Evolutionary conservation across 176 grass and related monocot species (phyloP).

Genomic region (Ampelocalamus luodianensis): DNA sequence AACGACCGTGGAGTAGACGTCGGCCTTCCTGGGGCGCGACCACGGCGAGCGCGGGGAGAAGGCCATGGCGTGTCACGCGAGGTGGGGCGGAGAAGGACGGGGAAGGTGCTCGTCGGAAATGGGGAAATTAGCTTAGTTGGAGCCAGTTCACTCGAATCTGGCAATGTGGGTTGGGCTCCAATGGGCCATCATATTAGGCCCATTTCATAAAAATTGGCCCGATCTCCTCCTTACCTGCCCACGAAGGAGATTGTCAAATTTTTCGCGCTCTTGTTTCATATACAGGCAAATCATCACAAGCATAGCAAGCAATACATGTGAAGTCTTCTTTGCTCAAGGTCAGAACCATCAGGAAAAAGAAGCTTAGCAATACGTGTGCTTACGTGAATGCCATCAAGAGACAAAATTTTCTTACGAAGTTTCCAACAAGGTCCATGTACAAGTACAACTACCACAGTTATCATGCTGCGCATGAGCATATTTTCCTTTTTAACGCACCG

Average conservation of each 20-base stretch:
- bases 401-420: not conserved
- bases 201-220: not conserved
- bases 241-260: not conserved
- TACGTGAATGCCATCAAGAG: not conserved
- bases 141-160: constrained; percentile 54
- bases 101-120: constrained; percentile 54
- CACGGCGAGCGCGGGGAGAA: constrained; percentile 75
- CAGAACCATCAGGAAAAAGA: not conserved
- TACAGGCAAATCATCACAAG: not conserved
- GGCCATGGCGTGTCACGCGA: constrained; percentile 61
- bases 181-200: constrained; percentile 29
- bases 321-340: not conserved
- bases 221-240: not conserved
- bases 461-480: constrained; percentile 39
- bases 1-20: constrained; percentile 87
- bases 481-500: constrained; percentile 1
- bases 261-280: too few relatives aligned
- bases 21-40: constrained; percentile 62
- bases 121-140: constrained; percentile 51
- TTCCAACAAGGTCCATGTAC: constrained; percentile 31
- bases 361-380: not conserved
- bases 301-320: not conserved
- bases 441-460: constrained; percentile 24
- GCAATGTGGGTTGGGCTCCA: constrained; percentile 24
- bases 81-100: constrained; percentile 39